phyloP scores from a whole-genome alignment of 129 eudicot genomes.

The Tagetes patula region DNA sequence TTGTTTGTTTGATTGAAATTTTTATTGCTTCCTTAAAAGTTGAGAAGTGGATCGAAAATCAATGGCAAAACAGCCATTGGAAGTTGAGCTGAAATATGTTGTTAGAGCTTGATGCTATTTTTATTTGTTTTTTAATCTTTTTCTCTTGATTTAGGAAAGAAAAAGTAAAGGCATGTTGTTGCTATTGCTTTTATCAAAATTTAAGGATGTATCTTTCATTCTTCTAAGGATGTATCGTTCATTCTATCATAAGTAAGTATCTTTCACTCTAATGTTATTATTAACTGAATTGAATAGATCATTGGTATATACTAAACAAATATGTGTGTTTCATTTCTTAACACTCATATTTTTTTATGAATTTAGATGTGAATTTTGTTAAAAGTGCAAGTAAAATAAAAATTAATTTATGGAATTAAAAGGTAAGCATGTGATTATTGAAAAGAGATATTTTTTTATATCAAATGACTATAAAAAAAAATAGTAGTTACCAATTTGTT shows the following conservation, averaged over 20 bases:
- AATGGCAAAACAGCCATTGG: background rate
- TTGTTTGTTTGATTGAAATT: background rate
- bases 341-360: background rate
- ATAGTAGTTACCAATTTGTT: background rate
- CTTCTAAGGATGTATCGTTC: background rate
- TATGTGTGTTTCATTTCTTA: too few relatives aligned
- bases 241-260: conserved; percentile 34
- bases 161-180: background rate
- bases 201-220: background rate
- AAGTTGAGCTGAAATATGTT: background rate
- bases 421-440: background rate
- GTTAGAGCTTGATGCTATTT: background rate
- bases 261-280: too few relatives aligned
- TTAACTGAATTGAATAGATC: too few relatives aligned
- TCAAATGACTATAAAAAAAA: background rate
- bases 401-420: background rate
- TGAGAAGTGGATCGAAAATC: background rate
- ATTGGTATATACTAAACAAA: too few relatives aligned
- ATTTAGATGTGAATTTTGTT: background rate
- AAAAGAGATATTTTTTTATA: background rate
- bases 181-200: conserved; percentile 25
- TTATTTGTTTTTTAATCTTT: background rate
- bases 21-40: background rate
- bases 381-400: background rate
- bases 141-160: background rate